These are phyloP conservation scores for Sequoiadendron giganteum DNA, from an alignment of 75 land plant genomes.

Conservation along the genomic window DNA sequence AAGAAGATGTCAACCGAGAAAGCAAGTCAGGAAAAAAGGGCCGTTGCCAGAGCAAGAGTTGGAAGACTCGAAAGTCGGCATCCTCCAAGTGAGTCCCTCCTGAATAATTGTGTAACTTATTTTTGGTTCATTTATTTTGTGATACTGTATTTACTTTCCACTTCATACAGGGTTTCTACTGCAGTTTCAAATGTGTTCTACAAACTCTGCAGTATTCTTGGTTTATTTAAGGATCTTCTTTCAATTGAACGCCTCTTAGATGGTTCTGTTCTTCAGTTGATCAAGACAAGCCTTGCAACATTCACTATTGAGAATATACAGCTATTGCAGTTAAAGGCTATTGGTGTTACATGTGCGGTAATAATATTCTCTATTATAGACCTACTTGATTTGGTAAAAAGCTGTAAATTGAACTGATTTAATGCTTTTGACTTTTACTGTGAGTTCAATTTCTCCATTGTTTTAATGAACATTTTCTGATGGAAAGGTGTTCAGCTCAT, in stretches of 20 bases:
- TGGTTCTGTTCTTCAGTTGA: conserved; percentile 79
- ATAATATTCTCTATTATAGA: not conserved
- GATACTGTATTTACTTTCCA: not conserved
- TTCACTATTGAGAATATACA: conserved; percentile 90
- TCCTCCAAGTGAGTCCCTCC: not conserved
- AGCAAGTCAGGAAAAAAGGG: conserved; percentile 53
- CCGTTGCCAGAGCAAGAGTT: conserved; percentile 39
- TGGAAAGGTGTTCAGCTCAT: conserved; percentile 72
- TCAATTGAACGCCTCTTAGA: conserved; percentile 69
- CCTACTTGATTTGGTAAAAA: not conserved
- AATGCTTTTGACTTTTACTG: not conserved
- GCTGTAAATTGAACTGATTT: not conserved
- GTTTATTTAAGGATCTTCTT: conserved; percentile 70
- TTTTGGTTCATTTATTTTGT: not conserved
- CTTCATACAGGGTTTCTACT: conserved; percentile 57
- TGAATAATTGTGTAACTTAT: not conserved
- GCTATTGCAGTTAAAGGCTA: conserved; percentile 92
- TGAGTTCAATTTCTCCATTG: not conserved
- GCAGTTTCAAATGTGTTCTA: conserved; percentile 65
- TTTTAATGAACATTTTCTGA: not conserved
- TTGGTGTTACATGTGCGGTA: conserved; percentile 81
- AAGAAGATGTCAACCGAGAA: conserved; percentile 42
- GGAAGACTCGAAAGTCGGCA: conserved; percentile 38
- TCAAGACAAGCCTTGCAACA: conserved; percentile 82
- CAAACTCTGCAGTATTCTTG: conserved; percentile 88